Percentiles rank a stretch among this genome's conserved stretches.
Conservation (phyloP, 148 eudicot genomes). For the Rhododendron simsii region DNA sequence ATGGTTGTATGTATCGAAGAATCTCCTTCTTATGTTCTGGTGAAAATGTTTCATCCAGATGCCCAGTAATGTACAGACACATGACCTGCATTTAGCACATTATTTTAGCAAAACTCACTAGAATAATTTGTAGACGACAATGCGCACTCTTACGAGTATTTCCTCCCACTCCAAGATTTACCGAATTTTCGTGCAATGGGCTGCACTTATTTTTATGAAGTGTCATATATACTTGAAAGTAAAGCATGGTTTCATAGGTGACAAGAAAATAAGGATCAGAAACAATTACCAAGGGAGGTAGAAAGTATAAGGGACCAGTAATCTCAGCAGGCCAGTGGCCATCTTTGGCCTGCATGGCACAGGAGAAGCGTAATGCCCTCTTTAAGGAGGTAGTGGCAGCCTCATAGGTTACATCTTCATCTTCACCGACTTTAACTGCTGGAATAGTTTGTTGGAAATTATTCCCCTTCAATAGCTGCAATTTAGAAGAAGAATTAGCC, state of each 20-base stretch:
- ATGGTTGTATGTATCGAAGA: conserved; percentile 12
- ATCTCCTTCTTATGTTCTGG: conserved; percentile 7
- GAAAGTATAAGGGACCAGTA: conserved; percentile 6
- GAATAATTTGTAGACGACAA: background rate
- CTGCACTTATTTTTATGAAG: background rate
- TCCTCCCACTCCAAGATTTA: background rate
- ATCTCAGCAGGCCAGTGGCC: conserved; percentile 19
- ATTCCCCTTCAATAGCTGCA: conserved; percentile 17
- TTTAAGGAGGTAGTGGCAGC: background rate
- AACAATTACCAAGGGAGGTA: conserved; percentile 13
- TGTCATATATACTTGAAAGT: background rate
- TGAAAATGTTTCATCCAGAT: background rate
- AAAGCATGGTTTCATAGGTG: background rate
- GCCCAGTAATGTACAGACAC: conserved; percentile 7
- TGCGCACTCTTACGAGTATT: background rate
- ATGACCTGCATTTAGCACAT: background rate
- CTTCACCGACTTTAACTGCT: background rate
- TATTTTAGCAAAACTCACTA: background rate
- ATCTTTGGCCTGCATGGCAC: conserved; percentile 6
- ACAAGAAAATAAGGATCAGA: background rate
- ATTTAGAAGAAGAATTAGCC: background rate
- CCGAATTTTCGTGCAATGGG: background rate
- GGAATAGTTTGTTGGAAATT: conserved; percentile 15
- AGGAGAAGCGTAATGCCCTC: background rate
- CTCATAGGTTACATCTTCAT: conserved; percentile 11